phyloP scores from a whole-genome alignment of 768 basidiomycete genomes.

The Ramaria rubella region DNA sequence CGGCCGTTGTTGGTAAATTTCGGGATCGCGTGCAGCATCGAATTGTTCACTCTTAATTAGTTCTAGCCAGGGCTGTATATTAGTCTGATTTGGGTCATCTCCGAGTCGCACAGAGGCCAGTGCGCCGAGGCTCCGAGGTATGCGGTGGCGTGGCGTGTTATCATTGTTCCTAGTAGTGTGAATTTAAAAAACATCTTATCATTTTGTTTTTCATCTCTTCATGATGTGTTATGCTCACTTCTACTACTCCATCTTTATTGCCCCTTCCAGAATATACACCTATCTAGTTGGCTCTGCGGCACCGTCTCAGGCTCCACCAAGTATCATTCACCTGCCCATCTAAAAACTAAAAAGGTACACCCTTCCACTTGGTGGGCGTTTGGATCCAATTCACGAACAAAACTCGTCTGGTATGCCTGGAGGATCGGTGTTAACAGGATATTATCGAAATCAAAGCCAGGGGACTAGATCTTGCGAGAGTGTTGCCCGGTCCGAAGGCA shows the following conservation, averaged over 20 bases:
- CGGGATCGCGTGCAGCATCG: too few species aligned
- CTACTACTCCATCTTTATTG: constrained; percentile 7
- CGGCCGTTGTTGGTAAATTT: too few species aligned
- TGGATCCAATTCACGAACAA: constrained; percentile 6
- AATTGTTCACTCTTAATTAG: too few species aligned
- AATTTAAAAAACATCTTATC: too few species aligned
- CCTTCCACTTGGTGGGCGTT: constrained; percentile 53
- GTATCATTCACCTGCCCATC: constrained; percentile 9
- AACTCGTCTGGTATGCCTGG: constrained; percentile 9
- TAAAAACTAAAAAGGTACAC: constrained; percentile 6
- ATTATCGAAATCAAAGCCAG: constrained; percentile 28
- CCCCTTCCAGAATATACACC: constrained; percentile 10
- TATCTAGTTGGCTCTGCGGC: constrained; percentile 1
- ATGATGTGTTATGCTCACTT: too few species aligned
- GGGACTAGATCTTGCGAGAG: constrained; percentile 29
- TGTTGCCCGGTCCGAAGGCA: constrained; percentile 21
- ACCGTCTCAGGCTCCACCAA: constrained; percentile 5
- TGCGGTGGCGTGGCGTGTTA: too few species aligned
- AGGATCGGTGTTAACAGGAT: constrained; percentile 50
- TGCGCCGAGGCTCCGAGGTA: too few species aligned
- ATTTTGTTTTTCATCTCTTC: too few species aligned
- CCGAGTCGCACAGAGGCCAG: too few species aligned
- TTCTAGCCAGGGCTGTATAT: too few species aligned
- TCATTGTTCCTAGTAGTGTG: too few species aligned
- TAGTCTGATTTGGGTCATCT: too few species aligned